Base-by-base conservation (phyloP, 306 rosid genomes). In the Dicorynia guianensis region DNA sequence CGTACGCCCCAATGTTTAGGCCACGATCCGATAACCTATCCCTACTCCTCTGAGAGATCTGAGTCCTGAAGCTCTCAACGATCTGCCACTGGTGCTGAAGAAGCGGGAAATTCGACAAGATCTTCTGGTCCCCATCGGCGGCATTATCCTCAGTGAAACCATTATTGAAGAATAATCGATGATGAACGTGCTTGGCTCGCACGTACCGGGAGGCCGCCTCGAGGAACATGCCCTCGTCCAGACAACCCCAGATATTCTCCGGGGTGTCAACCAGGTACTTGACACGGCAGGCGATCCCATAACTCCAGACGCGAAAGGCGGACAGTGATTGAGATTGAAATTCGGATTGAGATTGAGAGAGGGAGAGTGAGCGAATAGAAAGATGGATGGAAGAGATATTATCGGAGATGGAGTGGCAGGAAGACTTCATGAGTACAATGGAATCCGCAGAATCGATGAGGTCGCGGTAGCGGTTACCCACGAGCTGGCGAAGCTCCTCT, bases 41-140 rank as follows among this genome's bases (percentile, higher is more conserved):
- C 4, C 97, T 87, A 59, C 96, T 87, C 18, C 97, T 90, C 89
- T 90, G 99, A 0, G 99, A 95, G 91, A 95, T 95, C 92, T 95
- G 99, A 30, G 81, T 68, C 63, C 86, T 89, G 83, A 95, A 91
- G 84, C 95, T 91, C 81, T 95, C 97, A 7, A 95, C 99, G 35
- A 95, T 92, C 89, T 95, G 99, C 97, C 97, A 95, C 55, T 95
- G 99, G 53, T 92, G 99, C 85, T 95, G 97, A 2, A 95, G 99
- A 44, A 95, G 81, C 14, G 97, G 91, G 55, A 91, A 93, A 67
- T 85, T 89, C 25, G 96, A 80, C 80, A 91, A 82, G 61, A 92
- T 75, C 79, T 76, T 87, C 46, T 76, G 78, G 34, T 79, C 86
- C 11, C 78, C 76, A 57, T 77, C 72, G 15, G 68, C 75, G 8